These are phyloP conservation scores for Penicillium carneum DNA, from an alignment of 2,329 filamentous ascomycete genomes.

Conservation along the genomic window DNA sequence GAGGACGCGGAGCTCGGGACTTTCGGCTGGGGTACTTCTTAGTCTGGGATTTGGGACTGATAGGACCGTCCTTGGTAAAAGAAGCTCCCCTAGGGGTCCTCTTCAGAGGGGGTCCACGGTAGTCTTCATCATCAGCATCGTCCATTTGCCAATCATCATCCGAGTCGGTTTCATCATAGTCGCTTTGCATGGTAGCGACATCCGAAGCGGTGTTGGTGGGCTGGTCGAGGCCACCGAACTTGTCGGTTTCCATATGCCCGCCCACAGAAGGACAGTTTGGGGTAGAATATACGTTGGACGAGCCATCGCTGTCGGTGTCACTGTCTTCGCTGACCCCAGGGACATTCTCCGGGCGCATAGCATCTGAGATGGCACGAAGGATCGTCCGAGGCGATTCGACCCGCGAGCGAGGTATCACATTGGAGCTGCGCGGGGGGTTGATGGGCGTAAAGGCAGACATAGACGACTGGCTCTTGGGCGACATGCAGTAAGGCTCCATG, in stretches of 20 bases:
- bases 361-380: constrained; percentile 31
- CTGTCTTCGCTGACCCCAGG: constrained; percentile 22
- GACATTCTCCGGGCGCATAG: constrained; percentile 12
- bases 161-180: constrained; percentile 22
- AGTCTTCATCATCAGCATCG: constrained; percentile 34
- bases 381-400: constrained; percentile 36
- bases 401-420: constrained; percentile 15
- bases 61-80: not conserved
- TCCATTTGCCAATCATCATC: constrained; percentile 25
- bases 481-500: constrained; percentile 47
- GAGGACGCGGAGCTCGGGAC: constrained; percentile 12
- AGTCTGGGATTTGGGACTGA: not conserved
- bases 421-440: constrained; percentile 49
- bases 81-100: not conserved
- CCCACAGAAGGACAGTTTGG: constrained; percentile 25
- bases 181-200: not conserved
- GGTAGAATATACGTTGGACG: constrained; percentile 24
- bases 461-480: constrained; percentile 50
- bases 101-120: constrained; percentile 14
- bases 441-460: constrained; percentile 51
- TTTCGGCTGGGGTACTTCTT: constrained; percentile 22
- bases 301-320: constrained; percentile 26
- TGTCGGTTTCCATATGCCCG: constrained; percentile 8
- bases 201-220: not conserved
- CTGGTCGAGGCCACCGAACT: not conserved